Conservation (phyloP, 2,329 filamentous ascomycete genomes). For the Sporothrix brasiliensis region DNA sequence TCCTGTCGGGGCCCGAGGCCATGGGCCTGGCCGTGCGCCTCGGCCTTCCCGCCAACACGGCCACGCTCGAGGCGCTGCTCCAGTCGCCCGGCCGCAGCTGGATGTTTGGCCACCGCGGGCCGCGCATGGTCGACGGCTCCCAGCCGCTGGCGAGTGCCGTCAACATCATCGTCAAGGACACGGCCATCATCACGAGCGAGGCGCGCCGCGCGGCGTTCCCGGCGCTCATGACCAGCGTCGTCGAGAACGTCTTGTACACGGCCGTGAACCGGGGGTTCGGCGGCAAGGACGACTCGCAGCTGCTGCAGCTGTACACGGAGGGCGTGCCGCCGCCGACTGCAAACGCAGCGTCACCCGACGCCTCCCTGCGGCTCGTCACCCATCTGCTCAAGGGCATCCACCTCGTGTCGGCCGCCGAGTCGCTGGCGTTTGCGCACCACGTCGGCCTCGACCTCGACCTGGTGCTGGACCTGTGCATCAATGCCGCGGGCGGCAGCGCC, state of each 20-base stretch:
- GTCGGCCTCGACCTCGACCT: constrained; percentile 51
- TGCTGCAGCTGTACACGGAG: constrained; percentile 50
- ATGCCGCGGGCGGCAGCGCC: constrained; percentile 50
- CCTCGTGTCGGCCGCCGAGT: constrained; percentile 49
- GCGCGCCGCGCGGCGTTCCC: constrained; percentile 62
- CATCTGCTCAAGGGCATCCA: constrained; percentile 50
- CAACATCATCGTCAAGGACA: constrained; percentile 64
- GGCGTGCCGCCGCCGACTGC: constrained; percentile 38
- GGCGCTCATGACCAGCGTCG: constrained; percentile 61
- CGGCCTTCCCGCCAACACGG: constrained; percentile 53
- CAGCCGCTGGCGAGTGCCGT: constrained; percentile 61
- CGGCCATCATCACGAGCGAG: constrained; percentile 68
- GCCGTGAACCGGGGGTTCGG: constrained; percentile 60
- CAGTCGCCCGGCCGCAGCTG: constrained; percentile 58
- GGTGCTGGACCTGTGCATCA: constrained; percentile 50
- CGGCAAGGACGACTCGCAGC: constrained; percentile 49
- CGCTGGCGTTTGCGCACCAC: constrained; percentile 48
- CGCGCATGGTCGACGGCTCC: constrained; percentile 57
- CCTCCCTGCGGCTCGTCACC: constrained; percentile 41
- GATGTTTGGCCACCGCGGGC: constrained; percentile 64
- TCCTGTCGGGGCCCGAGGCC: constrained; percentile 62
- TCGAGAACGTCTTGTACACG: constrained; percentile 67
- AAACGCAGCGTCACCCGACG: neutral
- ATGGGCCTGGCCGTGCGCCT: constrained; percentile 62
- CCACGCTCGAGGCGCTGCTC: constrained; percentile 47